phyloP scores from a whole-genome alignment of 1,139 yeast species.

The Scheffersomyces titani region DNA sequence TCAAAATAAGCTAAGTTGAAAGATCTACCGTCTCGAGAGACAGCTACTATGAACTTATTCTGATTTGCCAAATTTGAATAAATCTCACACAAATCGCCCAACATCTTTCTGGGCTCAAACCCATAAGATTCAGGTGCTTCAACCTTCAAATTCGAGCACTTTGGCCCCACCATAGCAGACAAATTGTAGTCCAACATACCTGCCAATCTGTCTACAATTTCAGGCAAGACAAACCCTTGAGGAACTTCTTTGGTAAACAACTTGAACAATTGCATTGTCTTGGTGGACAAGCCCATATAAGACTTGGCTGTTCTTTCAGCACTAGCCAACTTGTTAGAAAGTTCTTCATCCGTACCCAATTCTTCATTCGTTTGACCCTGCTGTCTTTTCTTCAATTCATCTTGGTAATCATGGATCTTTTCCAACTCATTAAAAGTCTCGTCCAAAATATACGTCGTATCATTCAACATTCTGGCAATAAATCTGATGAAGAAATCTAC shows the following conservation, averaged over 20 bases:
- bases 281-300: constrained; percentile 79
- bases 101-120: constrained; percentile 75
- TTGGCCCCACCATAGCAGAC: constrained; percentile 91
- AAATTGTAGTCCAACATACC: constrained; percentile 94
- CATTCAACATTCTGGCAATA: constrained; percentile 93
- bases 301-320: constrained; percentile 82
- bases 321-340: constrained; percentile 52
- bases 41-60: constrained; percentile 70
- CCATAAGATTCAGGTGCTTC: constrained; percentile 79
- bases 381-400: constrained; percentile 47
- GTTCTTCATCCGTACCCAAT: constrained; percentile 63
- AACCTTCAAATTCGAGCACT: constrained; percentile 86
- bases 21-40: constrained; percentile 89
- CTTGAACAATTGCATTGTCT: constrained; percentile 76
- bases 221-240: constrained; percentile 80
- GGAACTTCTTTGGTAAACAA: constrained; percentile 88
- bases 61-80: constrained; percentile 71
- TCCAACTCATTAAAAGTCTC: constrained; percentile 82
- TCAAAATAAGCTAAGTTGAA: constrained; percentile 65
- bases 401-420: constrained; percentile 74
- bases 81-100: constrained; percentile 71
- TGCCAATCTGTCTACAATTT: constrained; percentile 90
- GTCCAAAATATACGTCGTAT: constrained; percentile 86
- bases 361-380: constrained; percentile 37
- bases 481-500: constrained; percentile 87